A percentile compares a stretch with the other conserved stretches of the same genome.
These are phyloP conservation scores for Candida glaebosa DNA, from an alignment of 805 yeast genomes.

Conservation along the genomic window DNA sequence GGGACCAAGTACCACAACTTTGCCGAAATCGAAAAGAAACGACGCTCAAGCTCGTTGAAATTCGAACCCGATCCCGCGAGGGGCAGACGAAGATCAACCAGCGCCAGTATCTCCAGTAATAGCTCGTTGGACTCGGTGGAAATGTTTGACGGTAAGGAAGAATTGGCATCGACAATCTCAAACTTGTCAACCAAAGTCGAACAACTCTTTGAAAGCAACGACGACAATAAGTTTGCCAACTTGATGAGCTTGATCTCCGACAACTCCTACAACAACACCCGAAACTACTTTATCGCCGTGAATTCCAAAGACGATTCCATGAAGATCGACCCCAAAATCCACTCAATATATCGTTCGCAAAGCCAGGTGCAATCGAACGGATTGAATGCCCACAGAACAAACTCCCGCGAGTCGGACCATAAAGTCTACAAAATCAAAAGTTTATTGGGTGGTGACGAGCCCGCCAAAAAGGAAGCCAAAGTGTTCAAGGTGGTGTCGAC, in stretches of 20 bases:
- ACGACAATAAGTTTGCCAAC: constrained; percentile 1
- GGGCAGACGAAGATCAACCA: neutral
- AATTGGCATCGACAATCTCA: neutral
- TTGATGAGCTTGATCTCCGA: constrained; percentile 12
- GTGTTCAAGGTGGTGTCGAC: neutral
- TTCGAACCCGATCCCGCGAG: constrained; percentile 3
- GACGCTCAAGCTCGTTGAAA: constrained; percentile 2
- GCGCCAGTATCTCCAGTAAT: constrained; percentile 1
- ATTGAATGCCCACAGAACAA: neutral
- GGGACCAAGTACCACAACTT: constrained; percentile 5
- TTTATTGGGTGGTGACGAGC: constrained; percentile 32
- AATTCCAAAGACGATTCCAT: constrained; percentile 18
- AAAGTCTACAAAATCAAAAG: constrained; percentile 40
- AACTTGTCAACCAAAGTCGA: neutral
- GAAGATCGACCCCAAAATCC: constrained; percentile 29
- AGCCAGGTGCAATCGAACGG: neutral
- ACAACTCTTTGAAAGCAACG: constrained; percentile 3
- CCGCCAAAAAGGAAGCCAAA: constrained; percentile 11
- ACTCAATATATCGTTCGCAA: constrained; percentile 32
- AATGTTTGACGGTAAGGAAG: neutral
- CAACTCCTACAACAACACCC: constrained; percentile 25
- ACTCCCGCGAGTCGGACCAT: constrained; percentile 1
- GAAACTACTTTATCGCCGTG: constrained; percentile 19
- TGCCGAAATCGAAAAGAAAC: constrained; percentile 1
- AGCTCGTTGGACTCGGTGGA: constrained; percentile 1